phyloP scores from a whole-genome alignment of 2,329 filamentous ascomycete genomes.

The Trichoderma cornu-damae region DNA sequence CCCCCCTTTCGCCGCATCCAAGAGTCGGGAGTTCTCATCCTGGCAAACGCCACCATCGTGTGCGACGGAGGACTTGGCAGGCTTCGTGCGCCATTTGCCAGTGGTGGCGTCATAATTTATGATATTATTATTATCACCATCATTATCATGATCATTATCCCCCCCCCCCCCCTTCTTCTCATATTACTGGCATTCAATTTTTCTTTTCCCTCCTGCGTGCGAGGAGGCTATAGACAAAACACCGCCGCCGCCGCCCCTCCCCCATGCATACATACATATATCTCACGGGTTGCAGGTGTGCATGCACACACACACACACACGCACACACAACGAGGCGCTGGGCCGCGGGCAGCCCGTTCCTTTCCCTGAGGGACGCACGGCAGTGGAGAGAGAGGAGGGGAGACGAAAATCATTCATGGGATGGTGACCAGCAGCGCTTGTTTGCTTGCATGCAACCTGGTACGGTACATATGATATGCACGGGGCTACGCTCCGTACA shows the following conservation, averaged over 20 bases:
- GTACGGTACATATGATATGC: constrained; percentile 17
- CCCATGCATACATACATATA: too few species aligned
- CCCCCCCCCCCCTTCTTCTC: too few species aligned
- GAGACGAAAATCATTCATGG: not conserved
- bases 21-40: not conserved
- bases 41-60: constrained; percentile 1
- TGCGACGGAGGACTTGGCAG: not conserved
- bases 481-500: too few species aligned
- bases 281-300: too few species aligned
- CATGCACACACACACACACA: too few species aligned
- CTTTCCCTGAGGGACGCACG: constrained; percentile 8
- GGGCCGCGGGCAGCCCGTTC: not conserved
- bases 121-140: too few species aligned
- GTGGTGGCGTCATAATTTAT: constrained; percentile 12
- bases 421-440: constrained; percentile 15
- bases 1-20: not conserved
- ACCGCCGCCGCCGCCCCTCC: too few species aligned
- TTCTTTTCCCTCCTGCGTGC: not conserved
- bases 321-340: not conserved
- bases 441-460: constrained; percentile 14
- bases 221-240: constrained; percentile 11
- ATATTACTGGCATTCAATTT: not conserved
- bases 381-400: constrained; percentile 7
- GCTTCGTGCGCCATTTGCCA: not conserved
- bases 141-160: too few species aligned